A percentile compares a stretch with the other conserved stretches of the same genome.
Conservation (phyloP, 306 rosid species). For the Begonia masoniana region DNA sequence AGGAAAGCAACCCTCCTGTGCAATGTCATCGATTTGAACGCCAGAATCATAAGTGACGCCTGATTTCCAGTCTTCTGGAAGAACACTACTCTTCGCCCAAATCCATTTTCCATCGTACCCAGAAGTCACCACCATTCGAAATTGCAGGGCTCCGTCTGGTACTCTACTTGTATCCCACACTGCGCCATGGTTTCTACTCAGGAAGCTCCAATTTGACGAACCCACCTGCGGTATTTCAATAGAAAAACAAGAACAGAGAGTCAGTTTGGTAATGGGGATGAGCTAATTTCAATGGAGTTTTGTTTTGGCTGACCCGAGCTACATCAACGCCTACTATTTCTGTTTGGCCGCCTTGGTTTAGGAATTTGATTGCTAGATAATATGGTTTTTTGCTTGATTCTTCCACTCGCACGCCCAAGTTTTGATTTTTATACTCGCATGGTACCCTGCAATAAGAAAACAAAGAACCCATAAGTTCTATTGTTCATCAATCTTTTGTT, state of each 20-base stretch:
- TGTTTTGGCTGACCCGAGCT: conserved; percentile 44
- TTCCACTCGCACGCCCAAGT: conserved; percentile 64
- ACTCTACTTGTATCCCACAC: conserved; percentile 75
- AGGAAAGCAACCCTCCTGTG: conserved; percentile 55
- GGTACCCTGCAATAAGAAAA: conserved; percentile 38
- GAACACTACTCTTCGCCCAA: conserved; percentile 65
- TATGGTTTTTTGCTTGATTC: conserved; percentile 68
- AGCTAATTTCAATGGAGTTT: background rate
- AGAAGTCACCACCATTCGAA: conserved; percentile 44
- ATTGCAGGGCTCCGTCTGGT: conserved; percentile 58
- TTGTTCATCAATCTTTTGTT: no score
- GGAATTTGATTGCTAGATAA: conserved; percentile 47
- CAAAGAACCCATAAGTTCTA: background rate
- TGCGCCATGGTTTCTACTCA: conserved; percentile 58
- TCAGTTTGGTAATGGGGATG: no score
- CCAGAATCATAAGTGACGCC: conserved; percentile 47
- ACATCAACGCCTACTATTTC: conserved; percentile 74
- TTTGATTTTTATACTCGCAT: conserved; percentile 49
- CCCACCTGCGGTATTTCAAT: conserved; percentile 29
- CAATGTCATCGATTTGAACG: conserved; percentile 56
- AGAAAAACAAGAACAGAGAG: background rate
- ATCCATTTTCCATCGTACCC: conserved; percentile 69
- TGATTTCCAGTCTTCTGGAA: conserved; percentile 57
- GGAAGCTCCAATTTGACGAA: conserved; percentile 46
- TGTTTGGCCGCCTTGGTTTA: conserved; percentile 95